These are phyloP conservation scores for Carpinus viminea DNA, from an alignment of 306 rosid species.

Conservation along the genomic window DNA sequence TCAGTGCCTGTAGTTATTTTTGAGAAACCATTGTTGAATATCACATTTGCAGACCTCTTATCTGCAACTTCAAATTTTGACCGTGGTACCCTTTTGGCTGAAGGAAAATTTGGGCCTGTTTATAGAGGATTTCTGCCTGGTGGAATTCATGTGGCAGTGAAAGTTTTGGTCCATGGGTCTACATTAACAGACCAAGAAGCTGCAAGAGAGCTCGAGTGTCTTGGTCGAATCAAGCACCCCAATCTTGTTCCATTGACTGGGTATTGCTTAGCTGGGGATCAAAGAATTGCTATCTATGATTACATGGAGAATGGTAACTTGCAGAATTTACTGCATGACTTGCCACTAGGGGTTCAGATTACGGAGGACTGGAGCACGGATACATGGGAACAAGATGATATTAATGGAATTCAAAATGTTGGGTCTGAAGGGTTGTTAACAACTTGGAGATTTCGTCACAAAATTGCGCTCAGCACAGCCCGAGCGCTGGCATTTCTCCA, in stretches of 20 bases:
- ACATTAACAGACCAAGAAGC: slow-evolving; percentile 89
- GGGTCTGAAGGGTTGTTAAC: slow-evolving; percentile 81
- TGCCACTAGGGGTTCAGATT: slow-evolving; percentile 87
- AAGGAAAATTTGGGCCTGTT: slow-evolving; percentile 98
- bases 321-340: slow-evolving; percentile 92
- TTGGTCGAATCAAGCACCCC: slow-evolving; percentile 95
- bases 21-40: slow-evolving; percentile 86
- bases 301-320: slow-evolving; percentile 98
- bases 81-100: slow-evolving; percentile 89
- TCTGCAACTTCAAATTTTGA: slow-evolving; percentile 95
- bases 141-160: slow-evolving; percentile 90
- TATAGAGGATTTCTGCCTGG: slow-evolving; percentile 91
- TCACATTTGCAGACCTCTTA: slow-evolving; percentile 89
- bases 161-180: slow-evolving; percentile 89
- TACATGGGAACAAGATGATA: slow-evolving; percentile 79
- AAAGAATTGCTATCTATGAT: slow-evolving; percentile 92
- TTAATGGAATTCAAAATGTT: slow-evolving; percentile 65
- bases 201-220: slow-evolving; percentile 89
- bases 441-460: slow-evolving; percentile 91
- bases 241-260: slow-evolving; percentile 96
- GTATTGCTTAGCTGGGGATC: slow-evolving; percentile 98
- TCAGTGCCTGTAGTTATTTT: slow-evolving; percentile 87
- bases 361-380: slow-evolving; percentile 97
- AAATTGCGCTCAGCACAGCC: slow-evolving; percentile 88
- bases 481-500: slow-evolving; percentile 93